Evolutionary conservation across 2,329 filamentous ascomycete genomes (phyloP).

Genomic region (Fusarium coicis): DNA sequence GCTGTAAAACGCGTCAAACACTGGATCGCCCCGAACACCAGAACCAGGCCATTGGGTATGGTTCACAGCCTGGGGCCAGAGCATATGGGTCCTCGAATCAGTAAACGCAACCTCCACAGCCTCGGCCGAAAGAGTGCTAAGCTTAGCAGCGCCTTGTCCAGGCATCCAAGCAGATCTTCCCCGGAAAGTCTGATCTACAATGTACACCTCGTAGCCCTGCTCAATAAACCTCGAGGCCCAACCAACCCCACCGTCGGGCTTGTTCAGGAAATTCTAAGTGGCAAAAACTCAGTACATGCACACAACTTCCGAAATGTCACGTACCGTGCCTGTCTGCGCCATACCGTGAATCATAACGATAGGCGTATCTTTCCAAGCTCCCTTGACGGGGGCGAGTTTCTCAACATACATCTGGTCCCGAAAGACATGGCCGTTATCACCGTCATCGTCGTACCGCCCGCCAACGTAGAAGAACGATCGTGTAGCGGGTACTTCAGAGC

Average conservation of each 20-base stretch:
- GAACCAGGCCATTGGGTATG: constrained; percentile 41
- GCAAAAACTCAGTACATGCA: neutral
- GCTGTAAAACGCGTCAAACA: constrained; percentile 40
- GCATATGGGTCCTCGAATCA: constrained; percentile 22
- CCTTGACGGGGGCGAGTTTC: constrained; percentile 26
- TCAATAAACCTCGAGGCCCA: constrained; percentile 38
- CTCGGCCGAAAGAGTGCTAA: constrained; percentile 28
- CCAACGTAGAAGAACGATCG: constrained; percentile 37
- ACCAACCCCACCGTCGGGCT: constrained; percentile 37
- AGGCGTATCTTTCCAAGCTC: constrained; percentile 19
- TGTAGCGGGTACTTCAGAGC: constrained; percentile 22
- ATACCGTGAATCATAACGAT: constrained; percentile 40
- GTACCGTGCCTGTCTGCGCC: constrained; percentile 38
- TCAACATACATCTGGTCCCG: constrained; percentile 42
- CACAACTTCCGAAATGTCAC: neutral
- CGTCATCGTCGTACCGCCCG: constrained; percentile 36
- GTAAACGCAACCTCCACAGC: constrained; percentile 36
- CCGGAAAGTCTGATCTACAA: constrained; percentile 39
- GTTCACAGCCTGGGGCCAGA: constrained; percentile 38
- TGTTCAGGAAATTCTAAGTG: constrained; percentile 40
- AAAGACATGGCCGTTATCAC: constrained; percentile 32
- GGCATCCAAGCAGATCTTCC: constrained; percentile 38
- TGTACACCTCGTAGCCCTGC: constrained; percentile 41
- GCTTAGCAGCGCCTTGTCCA: constrained; percentile 7
- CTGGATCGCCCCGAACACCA: constrained; percentile 21